Evolutionary conservation across 495 filamentous ascomycete genomes (phyloP).

Genomic region (Immersiella caudata): DNA sequence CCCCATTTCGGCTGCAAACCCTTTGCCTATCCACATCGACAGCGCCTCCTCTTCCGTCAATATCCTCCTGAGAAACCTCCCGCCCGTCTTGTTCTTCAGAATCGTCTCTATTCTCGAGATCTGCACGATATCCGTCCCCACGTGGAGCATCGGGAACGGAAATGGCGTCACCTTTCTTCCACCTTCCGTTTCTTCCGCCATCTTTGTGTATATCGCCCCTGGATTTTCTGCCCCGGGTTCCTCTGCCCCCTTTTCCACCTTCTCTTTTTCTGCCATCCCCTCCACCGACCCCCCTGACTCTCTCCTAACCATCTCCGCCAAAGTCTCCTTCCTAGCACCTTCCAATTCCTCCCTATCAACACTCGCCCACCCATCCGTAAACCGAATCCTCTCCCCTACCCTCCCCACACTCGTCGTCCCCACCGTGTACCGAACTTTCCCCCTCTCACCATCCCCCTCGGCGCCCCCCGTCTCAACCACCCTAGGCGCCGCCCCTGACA

Average conservation of each 20-base stretch:
- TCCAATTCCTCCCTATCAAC: too few species aligned
- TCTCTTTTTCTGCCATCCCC: neutral
- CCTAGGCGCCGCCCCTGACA: too few species aligned
- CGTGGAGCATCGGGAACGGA: constrained; percentile 44
- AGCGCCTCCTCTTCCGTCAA: constrained; percentile 43
- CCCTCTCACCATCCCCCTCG: too few species aligned
- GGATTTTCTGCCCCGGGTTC: too few species aligned
- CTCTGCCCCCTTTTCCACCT: neutral
- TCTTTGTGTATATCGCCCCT: too few species aligned
- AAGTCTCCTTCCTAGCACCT: too few species aligned
- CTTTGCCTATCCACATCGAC: constrained; percentile 12
- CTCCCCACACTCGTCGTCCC: too few species aligned
- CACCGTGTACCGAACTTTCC: too few species aligned
- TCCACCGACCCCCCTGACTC: neutral
- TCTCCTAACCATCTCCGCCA: too few species aligned
- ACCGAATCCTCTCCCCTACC: too few species aligned
- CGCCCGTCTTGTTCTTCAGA: constrained; percentile 16
- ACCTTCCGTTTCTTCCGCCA: neutral
- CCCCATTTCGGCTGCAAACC: neutral
- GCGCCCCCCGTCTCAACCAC: too few species aligned
- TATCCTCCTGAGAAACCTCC: constrained; percentile 45
- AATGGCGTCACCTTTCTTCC: constrained; percentile 36
- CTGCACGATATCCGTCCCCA: constrained; percentile 62
- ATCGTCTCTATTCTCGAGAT: constrained; percentile 48
- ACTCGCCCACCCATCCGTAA: too few species aligned